Conservation (phyloP, 176 grass and related monocot species). For the Juncus effusus region DNA sequence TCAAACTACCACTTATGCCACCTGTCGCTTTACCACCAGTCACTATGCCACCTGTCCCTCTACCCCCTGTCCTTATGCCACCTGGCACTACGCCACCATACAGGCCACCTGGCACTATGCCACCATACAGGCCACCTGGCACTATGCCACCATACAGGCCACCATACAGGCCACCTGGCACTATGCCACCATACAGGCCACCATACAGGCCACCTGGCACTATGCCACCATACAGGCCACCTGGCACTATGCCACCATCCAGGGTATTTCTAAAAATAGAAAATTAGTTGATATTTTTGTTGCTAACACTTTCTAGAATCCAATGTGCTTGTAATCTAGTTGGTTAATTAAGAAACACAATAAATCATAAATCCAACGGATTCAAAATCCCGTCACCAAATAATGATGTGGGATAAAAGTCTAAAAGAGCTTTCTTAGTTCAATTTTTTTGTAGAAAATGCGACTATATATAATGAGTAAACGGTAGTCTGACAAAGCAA, state of each 20-base stretch:
- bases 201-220: background rate
- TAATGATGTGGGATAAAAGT: too few relatives aligned
- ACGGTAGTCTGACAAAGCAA: too few relatives aligned
- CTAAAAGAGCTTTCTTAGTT: too few relatives aligned
- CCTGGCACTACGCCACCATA: background rate
- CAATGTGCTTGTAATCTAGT: too few relatives aligned
- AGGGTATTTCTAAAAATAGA: too few relatives aligned
- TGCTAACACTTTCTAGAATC: too few relatives aligned
- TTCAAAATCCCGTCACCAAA: too few relatives aligned
- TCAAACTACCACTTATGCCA: background rate
- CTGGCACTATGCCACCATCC: background rate
- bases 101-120: background rate
- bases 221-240: background rate
- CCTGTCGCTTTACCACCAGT: background rate
- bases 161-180: background rate
- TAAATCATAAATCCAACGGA: too few relatives aligned
- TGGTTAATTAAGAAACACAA: too few relatives aligned
- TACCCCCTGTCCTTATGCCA: conserved; percentile 7
- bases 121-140: background rate
- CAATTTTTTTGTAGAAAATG: too few relatives aligned
- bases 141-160: background rate
- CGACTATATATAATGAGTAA: too few relatives aligned
- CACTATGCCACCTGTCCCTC: background rate
- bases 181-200: background rate
- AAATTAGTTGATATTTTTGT: too few relatives aligned